Evolutionary conservation across 2,329 filamentous ascomycete species (phyloP).

Genomic region (Eutypa lata): DNA sequence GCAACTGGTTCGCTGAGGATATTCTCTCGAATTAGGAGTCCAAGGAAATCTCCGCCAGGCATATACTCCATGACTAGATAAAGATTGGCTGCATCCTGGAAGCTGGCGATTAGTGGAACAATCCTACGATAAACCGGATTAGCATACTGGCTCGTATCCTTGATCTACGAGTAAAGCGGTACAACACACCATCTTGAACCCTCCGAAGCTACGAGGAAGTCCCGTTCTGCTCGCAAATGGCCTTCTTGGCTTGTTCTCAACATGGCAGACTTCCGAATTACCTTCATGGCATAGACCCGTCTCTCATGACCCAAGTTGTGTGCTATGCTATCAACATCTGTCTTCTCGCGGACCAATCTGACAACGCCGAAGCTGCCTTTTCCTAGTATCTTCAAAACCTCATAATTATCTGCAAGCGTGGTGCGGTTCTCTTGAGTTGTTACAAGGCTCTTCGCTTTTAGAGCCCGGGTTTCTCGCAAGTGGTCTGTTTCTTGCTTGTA

Average conservation of each 20-base stretch:
- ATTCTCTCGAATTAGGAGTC: conserved; percentile 80
- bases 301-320: conserved; percentile 28
- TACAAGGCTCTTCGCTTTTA: conserved; percentile 60
- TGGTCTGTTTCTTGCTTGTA: conserved; percentile 67
- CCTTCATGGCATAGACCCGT: conserved; percentile 91
- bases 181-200: conserved; percentile 69
- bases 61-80: conserved; percentile 99
- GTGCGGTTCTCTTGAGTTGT: conserved; percentile 39
- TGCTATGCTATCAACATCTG: conserved; percentile 23
- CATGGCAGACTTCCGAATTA: conserved; percentile 93
- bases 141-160: conserved; percentile 3
- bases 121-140: conserved; percentile 51
- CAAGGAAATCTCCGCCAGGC: conserved; percentile 92
- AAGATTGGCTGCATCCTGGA: conserved; percentile 79
- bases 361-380: conserved; percentile 96
- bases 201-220: conserved; percentile 85
- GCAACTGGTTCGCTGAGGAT: conserved; percentile 75
- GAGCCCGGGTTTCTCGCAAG: conserved; percentile 67
- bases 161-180: background rate
- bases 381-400: conserved; percentile 77
- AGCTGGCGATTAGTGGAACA: conserved; percentile 81
- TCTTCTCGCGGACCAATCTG: conserved; percentile 71
- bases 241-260: conserved; percentile 87
- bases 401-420: conserved; percentile 63
- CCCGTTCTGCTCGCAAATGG: conserved; percentile 84